Conservation (phyloP, 371 early-diverging fungal species). For the Blyttiomyces sp. region DNA sequence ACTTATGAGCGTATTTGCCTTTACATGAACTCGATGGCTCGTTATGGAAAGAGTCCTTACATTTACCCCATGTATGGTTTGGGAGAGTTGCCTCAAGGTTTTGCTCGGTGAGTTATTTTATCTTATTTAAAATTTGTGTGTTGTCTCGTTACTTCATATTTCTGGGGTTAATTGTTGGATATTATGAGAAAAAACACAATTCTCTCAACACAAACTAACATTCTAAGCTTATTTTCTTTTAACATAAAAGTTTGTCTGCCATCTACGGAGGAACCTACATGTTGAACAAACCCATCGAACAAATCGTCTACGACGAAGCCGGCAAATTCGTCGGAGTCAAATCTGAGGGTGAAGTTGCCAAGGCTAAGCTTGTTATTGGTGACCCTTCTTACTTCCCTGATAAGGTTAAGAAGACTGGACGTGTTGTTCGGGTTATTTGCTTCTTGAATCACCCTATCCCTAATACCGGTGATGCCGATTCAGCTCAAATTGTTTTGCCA, state of each 20-base stretch:
- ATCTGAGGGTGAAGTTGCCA: conserved; percentile 81
- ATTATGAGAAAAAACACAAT: background rate
- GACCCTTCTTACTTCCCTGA: conserved; percentile 91
- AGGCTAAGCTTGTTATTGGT: conserved; percentile 86
- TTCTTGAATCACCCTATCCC: conserved; percentile 91
- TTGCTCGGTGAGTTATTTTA: conserved; percentile 80
- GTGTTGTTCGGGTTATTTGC: conserved; percentile 95
- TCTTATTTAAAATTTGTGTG: no score
- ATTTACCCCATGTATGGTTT: conserved; percentile 99
- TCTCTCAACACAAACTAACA: no score
- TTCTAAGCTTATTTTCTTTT: background rate
- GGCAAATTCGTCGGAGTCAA: conserved; percentile 89
- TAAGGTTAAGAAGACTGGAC: conserved; percentile 71
- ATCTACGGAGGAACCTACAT: conserved; percentile 99
- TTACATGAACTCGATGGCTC: conserved; percentile 92
- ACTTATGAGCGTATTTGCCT: conserved; percentile 92
- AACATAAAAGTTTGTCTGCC: conserved; percentile 67
- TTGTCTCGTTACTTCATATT: background rate
- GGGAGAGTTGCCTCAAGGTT: conserved; percentile 99
- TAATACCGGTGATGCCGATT: conserved; percentile 81
- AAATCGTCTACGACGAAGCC: conserved; percentile 74
- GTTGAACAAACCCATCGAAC: conserved; percentile 89
- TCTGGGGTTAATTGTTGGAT: background rate
- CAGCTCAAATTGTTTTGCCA: conserved; percentile 93
- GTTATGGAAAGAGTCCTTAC: conserved; percentile 98